Conservation (phyloP, 2,329 filamentous ascomycete species). For the Beauveria pseudobassiana region DNA sequence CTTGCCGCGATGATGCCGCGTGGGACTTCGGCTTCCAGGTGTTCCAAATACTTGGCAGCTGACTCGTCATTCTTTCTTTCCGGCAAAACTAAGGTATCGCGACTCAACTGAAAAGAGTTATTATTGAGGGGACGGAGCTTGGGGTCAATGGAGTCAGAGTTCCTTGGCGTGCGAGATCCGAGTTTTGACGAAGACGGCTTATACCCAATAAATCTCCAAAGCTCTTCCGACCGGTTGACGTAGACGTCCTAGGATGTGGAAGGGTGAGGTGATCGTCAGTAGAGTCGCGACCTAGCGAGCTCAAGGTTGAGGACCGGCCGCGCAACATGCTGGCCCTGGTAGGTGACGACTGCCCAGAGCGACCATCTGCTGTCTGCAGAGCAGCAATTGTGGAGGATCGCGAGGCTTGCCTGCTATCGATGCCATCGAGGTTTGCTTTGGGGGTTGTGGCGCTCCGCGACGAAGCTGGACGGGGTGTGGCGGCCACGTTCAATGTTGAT, state of each 20-base stretch:
- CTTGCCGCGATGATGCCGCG: slow-evolving; percentile 78
- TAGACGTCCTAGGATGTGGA: slow-evolving; percentile 67
- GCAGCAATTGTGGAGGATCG: slow-evolving; percentile 39
- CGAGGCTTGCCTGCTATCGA: slow-evolving; percentile 20
- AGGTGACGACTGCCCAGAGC: slow-evolving; percentile 61
- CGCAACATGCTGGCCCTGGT: slow-evolving; percentile 55
- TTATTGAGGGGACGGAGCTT: slow-evolving; percentile 62
- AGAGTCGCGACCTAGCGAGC: slow-evolving; percentile 67
- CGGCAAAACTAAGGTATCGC: slow-evolving; percentile 65
- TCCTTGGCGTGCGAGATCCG: slow-evolving; percentile 63
- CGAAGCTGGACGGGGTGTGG: slow-evolving; percentile 28
- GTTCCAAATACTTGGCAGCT: slow-evolving; percentile 78
- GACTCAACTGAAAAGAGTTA: slow-evolving; percentile 71
- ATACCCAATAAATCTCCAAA: slow-evolving; percentile 83
- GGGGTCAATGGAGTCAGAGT: slow-evolving; percentile 64
- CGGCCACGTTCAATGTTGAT: slow-evolving; percentile 32
- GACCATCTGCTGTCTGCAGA: slow-evolving; percentile 35
- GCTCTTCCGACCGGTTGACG: slow-evolving; percentile 85
- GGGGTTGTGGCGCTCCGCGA: slow-evolving; percentile 24
- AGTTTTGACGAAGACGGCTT: slow-evolving; percentile 71
- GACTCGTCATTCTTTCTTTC: slow-evolving; percentile 82
- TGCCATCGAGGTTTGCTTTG: slow-evolving; percentile 19
- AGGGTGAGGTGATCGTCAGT: slow-evolving; percentile 63
- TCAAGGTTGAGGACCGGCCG: slow-evolving; percentile 82
- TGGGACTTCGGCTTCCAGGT: slow-evolving; percentile 72